Evolutionary conservation across 2,329 filamentous ascomycete genomes (phyloP), one percentile per base, ranked within the genome.

Genomic region (Chrysoporthe deuterocubensis): DNA sequence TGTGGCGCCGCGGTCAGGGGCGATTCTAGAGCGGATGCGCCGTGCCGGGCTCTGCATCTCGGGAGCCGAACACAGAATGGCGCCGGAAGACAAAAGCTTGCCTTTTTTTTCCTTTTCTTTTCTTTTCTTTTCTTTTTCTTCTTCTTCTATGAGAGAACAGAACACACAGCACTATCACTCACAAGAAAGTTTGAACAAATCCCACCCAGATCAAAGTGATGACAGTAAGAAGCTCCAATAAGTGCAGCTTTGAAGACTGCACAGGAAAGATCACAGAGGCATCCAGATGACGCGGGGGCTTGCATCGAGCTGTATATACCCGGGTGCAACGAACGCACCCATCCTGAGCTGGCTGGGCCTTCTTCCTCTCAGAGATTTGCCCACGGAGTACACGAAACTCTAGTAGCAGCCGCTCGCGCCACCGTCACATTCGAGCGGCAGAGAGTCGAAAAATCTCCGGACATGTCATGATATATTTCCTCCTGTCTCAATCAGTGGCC

Each of bases 281-380:
- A 26, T 14, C 44, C 13, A 16, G 44, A 13, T n/a, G 44, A 4
- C 8, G 13, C 44, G 13, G 50, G 3, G 34, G 32, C 34, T 57
- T 57, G 34, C 34, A 40, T 57, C 54, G 54, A 57, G 5, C 54
- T 57, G 54, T 57, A 57, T 57, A 57, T 21, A 40, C 32, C 54
- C 34, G 34, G 34, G 6, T 14, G 18, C 54, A 57, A 57, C 34
- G n/a, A 40, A 57, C 16, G 54, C 54, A 18, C 34, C 6, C 54
- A 40, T 57, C 34, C 34, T 18, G 6, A 9, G 32, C 18, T n/a
- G 34, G 5, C 32, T 8, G 32, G n/a, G 21, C 16, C 54, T 46
- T 14, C 4, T n/a, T 46, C 11, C 11, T 46, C 14, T 9, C 18
- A 46, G 44, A 18, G 18, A 46, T 14, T 14, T 40, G 37, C 37